phyloP scores from a whole-genome alignment of 179 eudicot genomes.

The Pouteria campechiana region DNA sequence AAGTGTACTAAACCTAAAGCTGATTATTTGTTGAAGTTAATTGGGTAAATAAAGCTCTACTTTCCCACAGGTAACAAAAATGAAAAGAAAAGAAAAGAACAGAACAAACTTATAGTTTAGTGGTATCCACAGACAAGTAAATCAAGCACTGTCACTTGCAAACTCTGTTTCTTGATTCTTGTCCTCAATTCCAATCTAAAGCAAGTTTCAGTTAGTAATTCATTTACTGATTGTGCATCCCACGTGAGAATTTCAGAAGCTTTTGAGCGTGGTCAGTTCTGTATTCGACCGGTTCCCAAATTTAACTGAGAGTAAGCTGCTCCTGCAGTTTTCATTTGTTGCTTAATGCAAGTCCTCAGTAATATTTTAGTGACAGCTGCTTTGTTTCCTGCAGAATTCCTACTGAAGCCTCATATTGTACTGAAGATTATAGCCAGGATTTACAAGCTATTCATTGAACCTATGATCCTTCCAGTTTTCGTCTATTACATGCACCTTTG shows the following conservation, averaged over 20 bases:
- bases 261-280: constrained; percentile 42
- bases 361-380: background rate
- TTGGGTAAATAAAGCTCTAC: too few species aligned
- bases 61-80: too few species aligned
- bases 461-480: constrained; percentile 45
- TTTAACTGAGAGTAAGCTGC: constrained; percentile 49
- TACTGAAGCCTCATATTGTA: constrained; percentile 43
- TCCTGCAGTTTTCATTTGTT: background rate
- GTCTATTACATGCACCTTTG: constrained; percentile 40
- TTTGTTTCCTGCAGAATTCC: constrained; percentile 40
- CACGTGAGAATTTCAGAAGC: constrained; percentile 22
- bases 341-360: background rate
- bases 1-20: too few species aligned
- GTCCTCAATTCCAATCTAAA: background rate
- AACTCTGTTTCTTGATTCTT: background rate
- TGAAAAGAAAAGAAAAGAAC: too few species aligned
- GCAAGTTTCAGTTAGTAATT: background rate
- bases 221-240: background rate
- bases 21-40: too few species aligned
- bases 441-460: constrained; percentile 26
- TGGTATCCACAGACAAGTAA: too few species aligned
- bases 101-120: too few species aligned
- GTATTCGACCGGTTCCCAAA: constrained; percentile 59
- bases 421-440: constrained; percentile 19
- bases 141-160: background rate